Conservation (phyloP, 805 yeast species). For the Candida alai region DNA sequence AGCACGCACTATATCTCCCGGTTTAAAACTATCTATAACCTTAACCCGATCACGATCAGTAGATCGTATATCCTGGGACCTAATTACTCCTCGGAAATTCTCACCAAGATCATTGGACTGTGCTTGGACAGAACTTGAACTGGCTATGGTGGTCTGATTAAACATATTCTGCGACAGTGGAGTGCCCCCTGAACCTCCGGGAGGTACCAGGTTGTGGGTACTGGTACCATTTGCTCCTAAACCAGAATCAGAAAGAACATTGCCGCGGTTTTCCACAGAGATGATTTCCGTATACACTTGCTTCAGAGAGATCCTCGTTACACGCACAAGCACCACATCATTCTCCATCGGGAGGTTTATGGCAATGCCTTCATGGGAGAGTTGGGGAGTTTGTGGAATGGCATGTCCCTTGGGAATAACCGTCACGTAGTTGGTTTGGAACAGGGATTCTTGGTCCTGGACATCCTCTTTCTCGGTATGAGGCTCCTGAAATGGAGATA, state of each 20-base stretch:
- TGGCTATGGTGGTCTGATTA: conserved; percentile 28
- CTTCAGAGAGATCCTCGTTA: conserved; percentile 59
- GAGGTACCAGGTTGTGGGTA: conserved; percentile 35
- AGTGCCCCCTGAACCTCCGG: conserved; percentile 58
- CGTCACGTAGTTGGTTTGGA: conserved; percentile 25
- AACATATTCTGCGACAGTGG: conserved; percentile 24
- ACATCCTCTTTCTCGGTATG: conserved; percentile 16
- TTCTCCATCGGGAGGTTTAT: conserved; percentile 75
- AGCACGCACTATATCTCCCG: conserved; percentile 92
- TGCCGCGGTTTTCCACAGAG: conserved; percentile 56
- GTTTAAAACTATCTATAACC: conserved; percentile 72
- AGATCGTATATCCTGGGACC: conserved; percentile 85
- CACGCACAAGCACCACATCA: conserved; percentile 74
- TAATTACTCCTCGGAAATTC: conserved; percentile 78
- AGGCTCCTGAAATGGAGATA: conserved; percentile 23
- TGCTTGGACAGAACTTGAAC: conserved; percentile 38
- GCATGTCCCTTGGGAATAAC: conserved; percentile 22
- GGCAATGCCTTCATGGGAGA: too few species aligned
- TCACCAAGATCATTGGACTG: conserved; percentile 73
- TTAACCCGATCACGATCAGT: conserved; percentile 88
- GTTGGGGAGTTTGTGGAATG: conserved; percentile 12
- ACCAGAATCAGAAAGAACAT: conserved; percentile 58
- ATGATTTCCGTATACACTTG: conserved; percentile 79
- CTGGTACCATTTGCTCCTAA: conserved; percentile 52
- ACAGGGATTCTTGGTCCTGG: too few species aligned